Evolutionary conservation across 2,329 filamentous ascomycete genomes (phyloP).

Genomic region (Alternaria burnsii): DNA sequence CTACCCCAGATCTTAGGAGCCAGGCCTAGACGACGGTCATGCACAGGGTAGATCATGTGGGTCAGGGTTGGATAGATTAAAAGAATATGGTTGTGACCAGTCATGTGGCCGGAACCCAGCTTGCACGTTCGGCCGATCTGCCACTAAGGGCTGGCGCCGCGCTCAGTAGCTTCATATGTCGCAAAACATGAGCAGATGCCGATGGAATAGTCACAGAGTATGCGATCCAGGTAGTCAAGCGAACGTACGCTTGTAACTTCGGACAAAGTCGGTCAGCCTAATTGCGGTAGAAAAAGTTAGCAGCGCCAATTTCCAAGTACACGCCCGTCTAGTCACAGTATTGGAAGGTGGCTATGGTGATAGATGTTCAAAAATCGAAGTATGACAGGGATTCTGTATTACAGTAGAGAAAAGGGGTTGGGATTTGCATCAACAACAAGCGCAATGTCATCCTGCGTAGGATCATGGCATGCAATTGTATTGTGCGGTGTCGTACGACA

Average conservation of each 20-base stretch:
- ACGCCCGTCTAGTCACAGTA: slow-evolving; percentile 3
- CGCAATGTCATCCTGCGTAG: background rate
- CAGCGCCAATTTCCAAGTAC: background rate
- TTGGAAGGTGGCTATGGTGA: background rate
- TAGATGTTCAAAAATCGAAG: background rate
- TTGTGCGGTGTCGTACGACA: background rate
- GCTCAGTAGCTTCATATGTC: slow-evolving; percentile 1
- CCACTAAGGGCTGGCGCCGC: slow-evolving; percentile 15
- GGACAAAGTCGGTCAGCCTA: slow-evolving; percentile 7
- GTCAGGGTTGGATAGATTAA: slow-evolving; percentile 31
- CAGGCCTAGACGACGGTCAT: slow-evolving; percentile 17
- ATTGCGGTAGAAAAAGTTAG: background rate
- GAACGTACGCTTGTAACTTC: slow-evolving; percentile 10
- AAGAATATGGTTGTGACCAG: slow-evolving; percentile 26
- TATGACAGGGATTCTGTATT: background rate
- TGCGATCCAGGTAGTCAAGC: slow-evolving; percentile 1
- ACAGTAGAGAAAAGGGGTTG: background rate
- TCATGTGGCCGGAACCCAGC: slow-evolving; percentile 25
- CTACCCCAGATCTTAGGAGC: slow-evolving; percentile 23
- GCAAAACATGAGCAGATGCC: slow-evolving; percentile 3
- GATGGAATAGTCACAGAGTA: background rate
- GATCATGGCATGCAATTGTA: background rate
- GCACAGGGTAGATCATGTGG: slow-evolving; percentile 35
- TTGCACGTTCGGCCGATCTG: slow-evolving; percentile 20
- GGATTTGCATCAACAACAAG: background rate